Percentiles rank a stretch among this genome's conserved stretches.
phyloP scores from a whole-genome alignment of 257 asterid species.

The Cruciata laevipes region DNA sequence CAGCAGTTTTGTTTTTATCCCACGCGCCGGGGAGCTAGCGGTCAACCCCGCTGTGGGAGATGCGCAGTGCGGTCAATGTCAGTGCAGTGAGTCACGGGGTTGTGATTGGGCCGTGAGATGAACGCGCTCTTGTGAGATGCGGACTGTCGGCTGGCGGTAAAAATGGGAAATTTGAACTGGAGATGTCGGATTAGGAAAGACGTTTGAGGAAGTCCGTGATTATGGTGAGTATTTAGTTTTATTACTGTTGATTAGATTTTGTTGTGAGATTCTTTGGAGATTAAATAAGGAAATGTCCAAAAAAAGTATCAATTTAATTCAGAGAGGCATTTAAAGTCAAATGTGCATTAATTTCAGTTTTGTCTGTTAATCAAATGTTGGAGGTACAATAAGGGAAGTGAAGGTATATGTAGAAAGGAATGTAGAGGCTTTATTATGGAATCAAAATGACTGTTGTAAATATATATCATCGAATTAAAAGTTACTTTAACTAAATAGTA shows the following conservation, averaged over 20 bases:
- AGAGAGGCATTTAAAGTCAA: not conserved
- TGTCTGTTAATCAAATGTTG: not conserved
- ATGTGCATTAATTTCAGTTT: not conserved
- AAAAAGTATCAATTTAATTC: not conserved
- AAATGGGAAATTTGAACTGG: not conserved
- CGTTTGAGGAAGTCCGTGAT: not conserved
- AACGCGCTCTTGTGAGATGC: not conserved
- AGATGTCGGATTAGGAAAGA: not conserved
- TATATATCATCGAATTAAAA: no score
- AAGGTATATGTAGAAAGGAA: no score
- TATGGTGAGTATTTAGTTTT: not conserved
- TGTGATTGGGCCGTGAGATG: conserved; percentile 8
- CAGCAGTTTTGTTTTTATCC: conserved; percentile 1
- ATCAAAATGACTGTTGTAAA: no score
- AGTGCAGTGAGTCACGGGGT: not conserved
- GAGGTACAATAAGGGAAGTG: no score
- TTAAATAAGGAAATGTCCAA: not conserved
- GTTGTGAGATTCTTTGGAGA: not conserved
- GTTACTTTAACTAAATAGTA: no score
- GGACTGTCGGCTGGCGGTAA: not conserved
- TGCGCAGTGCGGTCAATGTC: conserved; percentile 1
- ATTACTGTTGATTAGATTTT: not conserved
- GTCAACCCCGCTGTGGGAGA: not conserved
- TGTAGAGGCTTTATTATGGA: no score
- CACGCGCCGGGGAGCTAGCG: conserved; percentile 8